Conservation (phyloP, 2,329 filamentous ascomycete species). For the Monosporascus sp. region DNA sequence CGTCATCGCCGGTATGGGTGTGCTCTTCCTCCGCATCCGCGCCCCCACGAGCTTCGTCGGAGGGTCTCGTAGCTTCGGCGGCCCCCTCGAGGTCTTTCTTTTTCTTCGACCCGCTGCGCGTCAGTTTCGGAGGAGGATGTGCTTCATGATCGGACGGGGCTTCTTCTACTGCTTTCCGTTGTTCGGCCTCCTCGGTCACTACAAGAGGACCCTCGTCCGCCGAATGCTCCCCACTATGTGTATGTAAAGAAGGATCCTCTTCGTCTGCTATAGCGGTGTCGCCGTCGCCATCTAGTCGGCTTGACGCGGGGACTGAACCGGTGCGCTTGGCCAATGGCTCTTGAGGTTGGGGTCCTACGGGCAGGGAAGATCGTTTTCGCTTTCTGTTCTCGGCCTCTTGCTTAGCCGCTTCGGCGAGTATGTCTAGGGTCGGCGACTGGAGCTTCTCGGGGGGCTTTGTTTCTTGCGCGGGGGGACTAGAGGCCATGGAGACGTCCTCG, state of each 20-base stretch:
- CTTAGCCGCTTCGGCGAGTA: constrained; percentile 24
- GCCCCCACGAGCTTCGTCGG: constrained; percentile 27
- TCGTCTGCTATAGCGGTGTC: constrained; percentile 29
- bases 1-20: constrained; percentile 47
- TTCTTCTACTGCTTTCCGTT: constrained; percentile 14
- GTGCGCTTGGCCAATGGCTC: constrained; percentile 20
- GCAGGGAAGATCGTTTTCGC: constrained; percentile 27
- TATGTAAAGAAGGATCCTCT: constrained; percentile 23
- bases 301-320: constrained; percentile 15
- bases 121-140: constrained; percentile 21
- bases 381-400: constrained; percentile 28
- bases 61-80: constrained; percentile 11
- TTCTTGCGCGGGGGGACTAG: constrained; percentile 24
- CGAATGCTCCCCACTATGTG: constrained; percentile 26
- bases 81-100: constrained; percentile 21
- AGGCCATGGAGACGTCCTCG: constrained; percentile 25
- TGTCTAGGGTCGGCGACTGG: constrained; percentile 24
- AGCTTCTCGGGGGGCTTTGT: constrained; percentile 15
- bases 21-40: constrained; percentile 34
- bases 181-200: constrained; percentile 14
- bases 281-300: constrained; percentile 24
- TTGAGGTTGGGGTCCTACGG: constrained; percentile 15
- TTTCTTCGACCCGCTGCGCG: constrained; percentile 30
- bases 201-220: constrained; percentile 22
- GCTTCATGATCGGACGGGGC: constrained; percentile 16